Percentiles rank a stretch among this genome's conserved stretches.
phyloP scores from a whole-genome alignment of 2,329 filamentous ascomycete genomes.

The Stylonectria norvegica region DNA sequence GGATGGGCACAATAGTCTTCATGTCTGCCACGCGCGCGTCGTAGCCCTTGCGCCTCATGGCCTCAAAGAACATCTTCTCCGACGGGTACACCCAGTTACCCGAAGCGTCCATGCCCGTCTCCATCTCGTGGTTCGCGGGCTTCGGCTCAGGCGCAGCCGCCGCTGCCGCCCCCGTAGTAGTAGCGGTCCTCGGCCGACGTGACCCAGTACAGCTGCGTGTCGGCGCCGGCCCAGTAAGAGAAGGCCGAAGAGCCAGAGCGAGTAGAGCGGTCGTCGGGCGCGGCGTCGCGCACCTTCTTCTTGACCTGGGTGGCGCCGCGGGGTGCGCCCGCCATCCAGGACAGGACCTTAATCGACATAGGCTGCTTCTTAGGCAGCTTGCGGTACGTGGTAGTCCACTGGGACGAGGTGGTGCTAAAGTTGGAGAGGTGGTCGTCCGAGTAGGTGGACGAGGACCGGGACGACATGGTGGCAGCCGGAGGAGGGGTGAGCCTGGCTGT shows the following conservation, averaged over 20 bases:
- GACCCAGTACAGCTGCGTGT: slow-evolving; percentile 27
- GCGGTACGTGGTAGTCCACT: slow-evolving; percentile 24
- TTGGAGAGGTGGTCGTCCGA: slow-evolving; percentile 21
- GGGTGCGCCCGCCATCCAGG: slow-evolving; percentile 27
- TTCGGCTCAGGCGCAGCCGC: slow-evolving; percentile 18
- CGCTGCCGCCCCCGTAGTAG: slow-evolving; percentile 13
- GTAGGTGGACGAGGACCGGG: slow-evolving; percentile 8
- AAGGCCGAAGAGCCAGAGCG: slow-evolving; percentile 18
- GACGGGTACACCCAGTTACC: slow-evolving; percentile 98
- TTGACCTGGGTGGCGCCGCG: slow-evolving; percentile 21
- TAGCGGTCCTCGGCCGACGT: slow-evolving; percentile 10
- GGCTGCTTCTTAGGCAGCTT: slow-evolving; percentile 25
- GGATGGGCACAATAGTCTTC: slow-evolving; percentile 89
- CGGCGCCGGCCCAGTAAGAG: slow-evolving; percentile 20
- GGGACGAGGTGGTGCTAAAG: slow-evolving; percentile 21
- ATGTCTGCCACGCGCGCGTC: slow-evolving; percentile 71
- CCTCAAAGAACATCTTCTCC: slow-evolving; percentile 96
- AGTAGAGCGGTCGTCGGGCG: slow-evolving; percentile 23
- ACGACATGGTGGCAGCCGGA: slow-evolving; percentile 11
- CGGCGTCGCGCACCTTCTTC: slow-evolving; percentile 26
- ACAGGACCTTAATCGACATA: slow-evolving; percentile 24
- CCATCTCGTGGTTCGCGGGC: slow-evolving; percentile 70
- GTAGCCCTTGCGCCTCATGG: slow-evolving; percentile 88
- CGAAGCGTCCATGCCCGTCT: slow-evolving; percentile 67
- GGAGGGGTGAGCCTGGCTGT: too few species aligned